Percentiles rank a stretch among this genome's conserved stretches.
Conservation (phyloP, 192 early-diverging fungal species). For the Phlyctochytrium arcticum region DNA sequence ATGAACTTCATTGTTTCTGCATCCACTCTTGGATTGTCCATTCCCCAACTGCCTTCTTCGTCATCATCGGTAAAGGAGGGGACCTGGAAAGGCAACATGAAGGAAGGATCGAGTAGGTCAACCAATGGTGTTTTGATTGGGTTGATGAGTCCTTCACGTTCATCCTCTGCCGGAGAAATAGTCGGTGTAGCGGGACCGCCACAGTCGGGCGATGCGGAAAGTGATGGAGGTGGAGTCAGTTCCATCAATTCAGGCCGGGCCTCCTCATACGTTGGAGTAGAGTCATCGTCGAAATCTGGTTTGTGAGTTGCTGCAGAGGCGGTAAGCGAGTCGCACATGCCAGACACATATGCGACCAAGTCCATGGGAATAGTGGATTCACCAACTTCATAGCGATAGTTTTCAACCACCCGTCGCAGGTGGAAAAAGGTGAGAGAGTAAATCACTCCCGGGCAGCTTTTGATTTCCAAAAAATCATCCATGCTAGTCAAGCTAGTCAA, state of each 20-base stretch:
- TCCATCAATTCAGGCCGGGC: no score
- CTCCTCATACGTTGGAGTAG: not conserved
- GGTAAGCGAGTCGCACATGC: constrained; percentile 59
- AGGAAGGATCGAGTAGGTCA: constrained; percentile 23
- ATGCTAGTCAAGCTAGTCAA: constrained; percentile 72
- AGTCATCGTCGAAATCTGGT: constrained; percentile 4
- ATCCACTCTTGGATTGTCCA: not conserved
- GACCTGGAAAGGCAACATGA: constrained; percentile 27
- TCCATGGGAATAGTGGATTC: constrained; percentile 69
- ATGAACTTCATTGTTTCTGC: not conserved
- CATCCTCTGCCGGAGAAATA: constrained; percentile 2
- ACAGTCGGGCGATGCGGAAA: not conserved
- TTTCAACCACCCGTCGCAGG: constrained; percentile 64
- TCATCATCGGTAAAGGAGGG: constrained; percentile 3
- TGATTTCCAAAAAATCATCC: constrained; percentile 68
- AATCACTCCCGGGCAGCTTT: constrained; percentile 47
- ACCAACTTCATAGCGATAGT: constrained; percentile 87
- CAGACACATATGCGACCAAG: constrained; percentile 69
- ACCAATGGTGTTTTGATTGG: not conserved
- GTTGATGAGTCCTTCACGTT: constrained; percentile 9
- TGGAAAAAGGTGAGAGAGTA: constrained; percentile 54
- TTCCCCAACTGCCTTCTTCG: constrained; percentile 15
- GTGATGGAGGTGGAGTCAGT: not conserved
- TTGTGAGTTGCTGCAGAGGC: not conserved
- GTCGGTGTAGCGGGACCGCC: not conserved